phyloP scores from a whole-genome alignment of 1,284 basidiomycete genomes.

The Cutaneotrichosporon sp. region DNA sequence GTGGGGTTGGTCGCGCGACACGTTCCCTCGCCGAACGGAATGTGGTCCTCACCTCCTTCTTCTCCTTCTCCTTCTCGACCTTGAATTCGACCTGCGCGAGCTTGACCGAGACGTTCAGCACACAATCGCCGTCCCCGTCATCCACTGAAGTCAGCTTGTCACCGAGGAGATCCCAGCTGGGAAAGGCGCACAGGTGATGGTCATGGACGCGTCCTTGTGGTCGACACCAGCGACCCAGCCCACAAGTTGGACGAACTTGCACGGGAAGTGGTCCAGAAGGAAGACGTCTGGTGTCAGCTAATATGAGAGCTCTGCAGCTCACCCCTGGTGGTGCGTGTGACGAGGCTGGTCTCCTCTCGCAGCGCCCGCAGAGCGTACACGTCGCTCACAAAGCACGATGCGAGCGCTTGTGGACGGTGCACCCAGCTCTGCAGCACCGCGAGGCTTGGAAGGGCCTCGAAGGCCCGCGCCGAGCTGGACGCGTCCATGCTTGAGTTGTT shows the following conservation, averaged over 20 bases:
- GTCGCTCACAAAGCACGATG: conserved; percentile 42
- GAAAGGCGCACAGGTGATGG: conserved; percentile 29
- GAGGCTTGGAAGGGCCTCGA: conserved; percentile 27
- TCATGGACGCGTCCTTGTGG: conserved; percentile 37
- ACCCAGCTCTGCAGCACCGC: conserved; percentile 37
- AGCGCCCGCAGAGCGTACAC: conserved; percentile 32
- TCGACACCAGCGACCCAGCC: conserved; percentile 47
- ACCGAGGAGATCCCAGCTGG: neutral
- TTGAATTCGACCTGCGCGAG: conserved; percentile 21
- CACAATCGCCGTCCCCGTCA: conserved; percentile 42
- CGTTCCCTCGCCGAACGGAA: conserved; percentile 20
- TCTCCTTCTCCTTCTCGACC: neutral
- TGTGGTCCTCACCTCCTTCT: neutral
- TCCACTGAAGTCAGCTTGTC: conserved; percentile 33
- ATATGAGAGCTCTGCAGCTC: neutral
- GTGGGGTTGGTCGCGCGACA: neutral
- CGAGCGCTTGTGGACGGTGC: conserved; percentile 40
- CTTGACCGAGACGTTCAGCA: conserved; percentile 31
- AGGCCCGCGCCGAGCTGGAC: conserved; percentile 10
- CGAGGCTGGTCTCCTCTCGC: conserved; percentile 2
- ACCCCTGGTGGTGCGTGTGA: conserved; percentile 20
- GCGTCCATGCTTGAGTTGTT: conserved; percentile 12
- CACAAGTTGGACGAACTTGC: conserved; percentile 43
- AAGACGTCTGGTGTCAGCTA: conserved; percentile 37
- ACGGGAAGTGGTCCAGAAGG: conserved; percentile 40